Evolutionary conservation across 2,329 filamentous ascomycete species (phyloP).

Genomic region (Falciphora oryzae): DNA sequence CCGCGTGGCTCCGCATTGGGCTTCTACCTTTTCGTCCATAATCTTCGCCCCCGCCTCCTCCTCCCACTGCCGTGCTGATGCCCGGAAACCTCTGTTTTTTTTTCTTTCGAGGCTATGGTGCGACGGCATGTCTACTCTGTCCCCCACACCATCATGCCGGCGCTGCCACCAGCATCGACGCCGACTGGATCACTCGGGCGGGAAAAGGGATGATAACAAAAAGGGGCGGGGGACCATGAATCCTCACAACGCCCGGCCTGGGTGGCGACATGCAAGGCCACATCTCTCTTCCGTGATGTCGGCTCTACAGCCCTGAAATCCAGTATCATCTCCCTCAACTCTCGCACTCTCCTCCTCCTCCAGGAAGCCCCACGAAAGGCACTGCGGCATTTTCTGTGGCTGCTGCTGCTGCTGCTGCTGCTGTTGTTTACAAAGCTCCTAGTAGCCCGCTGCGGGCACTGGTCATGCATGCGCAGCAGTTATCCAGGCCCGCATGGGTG

Average conservation of each 20-base stretch:
- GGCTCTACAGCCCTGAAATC: neutral
- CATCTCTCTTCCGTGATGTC: neutral
- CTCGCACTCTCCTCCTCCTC: neutral
- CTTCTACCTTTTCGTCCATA: too few species aligned
- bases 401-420: neutral
- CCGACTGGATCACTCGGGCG: neutral
- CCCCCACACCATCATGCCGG: neutral
- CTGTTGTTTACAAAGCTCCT: neutral
- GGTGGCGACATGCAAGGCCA: neutral
- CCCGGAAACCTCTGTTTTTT: too few species aligned
- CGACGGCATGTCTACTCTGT: too few species aligned
- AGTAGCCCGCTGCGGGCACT: too few species aligned
- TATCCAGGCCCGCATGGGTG: neutral
- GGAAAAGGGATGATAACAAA: neutral
- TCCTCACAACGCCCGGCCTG: neutral
- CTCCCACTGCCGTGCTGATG: neutral
- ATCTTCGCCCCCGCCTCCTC: too few species aligned
- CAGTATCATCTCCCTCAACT: neutral
- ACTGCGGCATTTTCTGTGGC: neutral
- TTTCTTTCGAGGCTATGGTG: neutral
- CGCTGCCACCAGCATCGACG: neutral
- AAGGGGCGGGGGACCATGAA: too few species aligned
- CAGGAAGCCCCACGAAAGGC: too few species aligned
- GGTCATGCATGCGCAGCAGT: neutral
- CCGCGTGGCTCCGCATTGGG: neutral